These are phyloP conservation scores for Exophiala sp. DNA, from an alignment of 2,329 filamentous ascomycete species.

Conservation along the genomic window DNA sequence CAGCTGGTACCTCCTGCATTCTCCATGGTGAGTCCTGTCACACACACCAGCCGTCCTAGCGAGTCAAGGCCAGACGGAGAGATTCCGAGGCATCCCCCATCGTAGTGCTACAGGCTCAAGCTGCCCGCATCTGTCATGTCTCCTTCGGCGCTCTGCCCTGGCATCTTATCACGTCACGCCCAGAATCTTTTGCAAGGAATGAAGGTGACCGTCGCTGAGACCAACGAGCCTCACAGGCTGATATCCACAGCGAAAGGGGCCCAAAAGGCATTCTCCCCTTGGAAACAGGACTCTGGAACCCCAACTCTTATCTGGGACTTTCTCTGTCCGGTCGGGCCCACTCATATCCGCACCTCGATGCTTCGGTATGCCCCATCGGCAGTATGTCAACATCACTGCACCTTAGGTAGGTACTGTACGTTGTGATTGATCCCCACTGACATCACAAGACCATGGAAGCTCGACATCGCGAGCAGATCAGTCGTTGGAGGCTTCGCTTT, in stretches of 20 bases:
- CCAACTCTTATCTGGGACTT: conserved; percentile 5
- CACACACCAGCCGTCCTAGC: conserved; percentile 8
- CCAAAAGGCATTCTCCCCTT: no score
- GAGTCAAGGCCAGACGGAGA: background rate
- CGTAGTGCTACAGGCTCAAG: background rate
- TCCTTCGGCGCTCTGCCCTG: background rate
- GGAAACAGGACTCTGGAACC: background rate
- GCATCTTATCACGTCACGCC: background rate
- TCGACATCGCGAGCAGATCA: background rate
- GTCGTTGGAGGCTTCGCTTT: background rate
- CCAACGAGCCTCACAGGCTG: background rate
- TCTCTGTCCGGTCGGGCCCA: conserved; percentile 7
- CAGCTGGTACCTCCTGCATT: conserved; percentile 10
- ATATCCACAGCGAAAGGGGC: background rate
- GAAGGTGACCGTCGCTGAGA: background rate
- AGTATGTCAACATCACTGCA: conserved; percentile 6
- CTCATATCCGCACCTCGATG: background rate
- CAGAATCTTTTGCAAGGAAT: background rate
- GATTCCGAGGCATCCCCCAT: background rate
- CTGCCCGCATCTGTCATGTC: background rate
- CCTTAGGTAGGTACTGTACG: no score
- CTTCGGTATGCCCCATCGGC: conserved; percentile 10
- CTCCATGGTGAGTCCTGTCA: conserved; percentile 7
- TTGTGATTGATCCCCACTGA: conserved; percentile 3
- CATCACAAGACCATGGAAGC: conserved; percentile 11